phyloP scores from a whole-genome alignment of 2,329 filamentous ascomycete species.

The Niveomyces coronatus region DNA sequence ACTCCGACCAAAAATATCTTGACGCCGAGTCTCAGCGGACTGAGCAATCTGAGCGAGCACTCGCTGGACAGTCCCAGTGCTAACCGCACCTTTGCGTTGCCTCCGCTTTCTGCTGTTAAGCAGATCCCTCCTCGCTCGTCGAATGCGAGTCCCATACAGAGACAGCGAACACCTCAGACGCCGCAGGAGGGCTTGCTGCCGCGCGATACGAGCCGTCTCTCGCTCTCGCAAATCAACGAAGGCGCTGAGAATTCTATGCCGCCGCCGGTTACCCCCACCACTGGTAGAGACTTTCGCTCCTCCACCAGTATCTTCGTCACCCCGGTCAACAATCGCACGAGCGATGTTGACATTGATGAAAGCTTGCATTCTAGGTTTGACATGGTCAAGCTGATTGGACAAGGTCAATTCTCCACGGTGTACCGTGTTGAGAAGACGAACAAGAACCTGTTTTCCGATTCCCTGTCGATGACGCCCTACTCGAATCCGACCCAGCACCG shows the following conservation, averaged over 20 bases:
- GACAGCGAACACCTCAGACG: slow-evolving; percentile 60
- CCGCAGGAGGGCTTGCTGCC: slow-evolving; percentile 66
- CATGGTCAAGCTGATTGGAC: slow-evolving; percentile 69
- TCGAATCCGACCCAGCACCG: slow-evolving; percentile 39
- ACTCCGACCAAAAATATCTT: slow-evolving; percentile 75
- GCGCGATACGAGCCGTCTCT: slow-evolving; percentile 71
- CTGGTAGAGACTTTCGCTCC: slow-evolving; percentile 40
- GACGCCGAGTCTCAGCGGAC: slow-evolving; percentile 33
- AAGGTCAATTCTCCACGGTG: slow-evolving; percentile 88
- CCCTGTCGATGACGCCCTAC: slow-evolving; percentile 37
- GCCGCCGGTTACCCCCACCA: slow-evolving; percentile 72
- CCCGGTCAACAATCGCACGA: slow-evolving; percentile 58
- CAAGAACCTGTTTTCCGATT: slow-evolving; percentile 20
- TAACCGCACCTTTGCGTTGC: slow-evolving; percentile 31
- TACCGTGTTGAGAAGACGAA: slow-evolving; percentile 57
- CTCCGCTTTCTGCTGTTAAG: slow-evolving; percentile 32
- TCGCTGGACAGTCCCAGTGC: slow-evolving; percentile 38
- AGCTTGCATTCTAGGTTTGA: slow-evolving; percentile 67
- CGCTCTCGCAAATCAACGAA: slow-evolving; percentile 57
- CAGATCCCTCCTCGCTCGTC: slow-evolving; percentile 26
- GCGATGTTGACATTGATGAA: slow-evolving; percentile 61
- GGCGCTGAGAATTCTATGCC: slow-evolving; percentile 26
- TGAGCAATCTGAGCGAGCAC: slow-evolving; percentile 27
- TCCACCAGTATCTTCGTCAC: slow-evolving; percentile 50
- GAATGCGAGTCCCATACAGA: slow-evolving; percentile 52